phyloP scores from a whole-genome alignment of 257 asterid genomes.

The Salvia miltiorrhiza region DNA sequence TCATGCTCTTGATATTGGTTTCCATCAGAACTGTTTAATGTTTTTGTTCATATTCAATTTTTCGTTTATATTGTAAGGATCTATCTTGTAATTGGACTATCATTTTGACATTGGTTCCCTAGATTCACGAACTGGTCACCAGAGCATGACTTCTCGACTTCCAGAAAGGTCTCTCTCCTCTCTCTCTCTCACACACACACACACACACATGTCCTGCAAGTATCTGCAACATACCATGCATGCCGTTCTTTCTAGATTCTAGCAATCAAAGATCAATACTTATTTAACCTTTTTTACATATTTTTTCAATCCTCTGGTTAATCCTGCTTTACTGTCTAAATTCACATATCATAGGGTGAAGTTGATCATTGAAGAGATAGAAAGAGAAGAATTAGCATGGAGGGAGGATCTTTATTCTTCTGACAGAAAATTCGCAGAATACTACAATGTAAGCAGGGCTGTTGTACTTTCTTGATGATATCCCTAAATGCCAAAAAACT shows the following conservation, averaged over 20 bases:
- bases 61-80: constrained; percentile 6
- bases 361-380: constrained; percentile 88
- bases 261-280: background rate
- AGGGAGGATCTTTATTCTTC: constrained; percentile 90
- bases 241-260: background rate
- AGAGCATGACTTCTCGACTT: constrained; percentile 77
- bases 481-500: background rate
- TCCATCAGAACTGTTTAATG: background rate
- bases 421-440: constrained; percentile 94
- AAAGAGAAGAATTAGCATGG: constrained; percentile 94
- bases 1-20: constrained; percentile 12
- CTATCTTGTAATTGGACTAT: background rate
- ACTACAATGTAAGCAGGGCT: constrained; percentile 64
- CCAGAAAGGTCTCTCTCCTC: constrained; percentile 76
- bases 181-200: background rate
- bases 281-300: background rate
- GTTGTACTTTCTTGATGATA: constrained; percentile 1
- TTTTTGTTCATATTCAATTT: constrained; percentile 10
- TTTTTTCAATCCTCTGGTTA: background rate
- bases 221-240: constrained; percentile 12
- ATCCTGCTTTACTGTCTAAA: constrained; percentile 20
- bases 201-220: background rate
- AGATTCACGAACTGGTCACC: constrained; percentile 65
- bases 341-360: constrained; percentile 65
- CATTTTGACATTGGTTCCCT: constrained; percentile 30